Percentiles rank a stretch among this genome's conserved stretches.
These are phyloP conservation scores for Aspergillus sp. DNA, from an alignment of 2,329 filamentous ascomycete species.

Conservation along the genomic window DNA sequence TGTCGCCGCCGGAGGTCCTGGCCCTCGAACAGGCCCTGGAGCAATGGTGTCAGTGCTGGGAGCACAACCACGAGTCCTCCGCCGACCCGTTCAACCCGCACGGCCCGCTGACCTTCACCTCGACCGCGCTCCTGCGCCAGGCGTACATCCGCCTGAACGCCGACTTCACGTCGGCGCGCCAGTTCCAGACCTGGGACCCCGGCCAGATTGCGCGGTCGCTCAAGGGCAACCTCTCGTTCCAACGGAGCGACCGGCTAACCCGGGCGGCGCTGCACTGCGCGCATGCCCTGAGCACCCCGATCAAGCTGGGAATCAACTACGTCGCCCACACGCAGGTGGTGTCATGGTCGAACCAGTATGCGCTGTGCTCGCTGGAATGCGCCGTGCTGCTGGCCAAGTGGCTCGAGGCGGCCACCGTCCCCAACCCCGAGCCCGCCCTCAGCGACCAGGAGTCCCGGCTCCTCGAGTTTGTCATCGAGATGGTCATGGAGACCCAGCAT, in stretches of 20 bases:
- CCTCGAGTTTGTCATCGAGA: constrained; percentile 27
- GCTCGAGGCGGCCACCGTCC: constrained; percentile 23
- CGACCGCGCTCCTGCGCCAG: constrained; percentile 22
- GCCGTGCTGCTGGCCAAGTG: constrained; percentile 45
- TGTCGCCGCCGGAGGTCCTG: constrained; percentile 16
- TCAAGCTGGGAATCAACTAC: constrained; percentile 45
- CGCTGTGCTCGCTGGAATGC: constrained; percentile 46
- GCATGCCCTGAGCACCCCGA: constrained; percentile 48
- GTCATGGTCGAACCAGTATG: constrained; percentile 50
- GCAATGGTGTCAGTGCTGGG: constrained; percentile 28
- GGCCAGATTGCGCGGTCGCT: constrained; percentile 22
- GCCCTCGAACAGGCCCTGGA: constrained; percentile 24
- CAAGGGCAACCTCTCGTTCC: constrained; percentile 27
- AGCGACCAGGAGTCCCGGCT: constrained; percentile 25
- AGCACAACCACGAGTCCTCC: constrained; percentile 26
- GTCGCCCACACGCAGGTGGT: constrained; percentile 48
- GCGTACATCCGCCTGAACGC: constrained; percentile 27
- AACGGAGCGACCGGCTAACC: constrained; percentile 36
- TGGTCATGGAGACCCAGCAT: constrained; percentile 28
- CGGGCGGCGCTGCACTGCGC: constrained; percentile 46
- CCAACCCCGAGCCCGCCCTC: constrained; percentile 15
- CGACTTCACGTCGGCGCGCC: constrained; percentile 23
- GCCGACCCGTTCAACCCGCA: constrained; percentile 26
- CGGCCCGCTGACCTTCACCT: constrained; percentile 25
- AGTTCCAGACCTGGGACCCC: constrained; percentile 24